Evolutionary conservation across 2,329 filamentous ascomycete genomes (phyloP).

Genomic region (Aspergillus ochraceus): DNA sequence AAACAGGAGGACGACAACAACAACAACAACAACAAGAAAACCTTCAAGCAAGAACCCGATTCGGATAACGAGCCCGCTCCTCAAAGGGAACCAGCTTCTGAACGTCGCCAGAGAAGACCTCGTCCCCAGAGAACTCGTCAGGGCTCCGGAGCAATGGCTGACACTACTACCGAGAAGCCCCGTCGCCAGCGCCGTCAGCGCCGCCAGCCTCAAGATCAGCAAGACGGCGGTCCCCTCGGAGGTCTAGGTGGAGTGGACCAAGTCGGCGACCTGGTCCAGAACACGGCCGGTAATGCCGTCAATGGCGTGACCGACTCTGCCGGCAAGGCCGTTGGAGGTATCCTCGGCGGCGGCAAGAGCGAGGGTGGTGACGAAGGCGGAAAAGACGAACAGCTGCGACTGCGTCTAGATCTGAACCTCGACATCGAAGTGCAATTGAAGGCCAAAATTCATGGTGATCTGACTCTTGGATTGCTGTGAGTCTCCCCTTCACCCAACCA

Average conservation of each 20-base stretch:
- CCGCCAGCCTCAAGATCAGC: slow-evolving; percentile 46
- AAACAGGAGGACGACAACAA: slow-evolving; percentile 17
- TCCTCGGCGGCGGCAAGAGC: slow-evolving; percentile 30
- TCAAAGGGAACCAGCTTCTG: slow-evolving; percentile 37
- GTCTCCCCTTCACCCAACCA: slow-evolving; percentile 34
- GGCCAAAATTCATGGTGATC: slow-evolving; percentile 80
- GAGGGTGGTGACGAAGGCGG: slow-evolving; percentile 41
- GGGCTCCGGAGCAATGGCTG: slow-evolving; percentile 51
- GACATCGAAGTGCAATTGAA: slow-evolving; percentile 84
- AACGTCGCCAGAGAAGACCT: slow-evolving; percentile 39
- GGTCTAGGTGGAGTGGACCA: slow-evolving; percentile 59
- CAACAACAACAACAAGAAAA: slow-evolving; percentile 14
- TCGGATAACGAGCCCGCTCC: slow-evolving; percentile 41
- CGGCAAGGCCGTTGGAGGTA: slow-evolving; percentile 44
- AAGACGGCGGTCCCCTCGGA: slow-evolving; percentile 41
- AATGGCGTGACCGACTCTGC: slow-evolving; percentile 39
- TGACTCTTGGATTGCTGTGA: slow-evolving; percentile 76
- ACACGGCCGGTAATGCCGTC: slow-evolving; percentile 49
- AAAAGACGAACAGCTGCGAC: slow-evolving; percentile 48
- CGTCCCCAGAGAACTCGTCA: slow-evolving; percentile 38
- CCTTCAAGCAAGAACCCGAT: slow-evolving; percentile 18
- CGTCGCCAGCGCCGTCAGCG: slow-evolving; percentile 54
- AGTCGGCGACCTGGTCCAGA: slow-evolving; percentile 56
- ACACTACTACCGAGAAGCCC: slow-evolving; percentile 45
- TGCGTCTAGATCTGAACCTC: slow-evolving; percentile 74